Conservation (phyloP, 2,329 filamentous ascomycete species). For the Aspergillus flavus region DNA sequence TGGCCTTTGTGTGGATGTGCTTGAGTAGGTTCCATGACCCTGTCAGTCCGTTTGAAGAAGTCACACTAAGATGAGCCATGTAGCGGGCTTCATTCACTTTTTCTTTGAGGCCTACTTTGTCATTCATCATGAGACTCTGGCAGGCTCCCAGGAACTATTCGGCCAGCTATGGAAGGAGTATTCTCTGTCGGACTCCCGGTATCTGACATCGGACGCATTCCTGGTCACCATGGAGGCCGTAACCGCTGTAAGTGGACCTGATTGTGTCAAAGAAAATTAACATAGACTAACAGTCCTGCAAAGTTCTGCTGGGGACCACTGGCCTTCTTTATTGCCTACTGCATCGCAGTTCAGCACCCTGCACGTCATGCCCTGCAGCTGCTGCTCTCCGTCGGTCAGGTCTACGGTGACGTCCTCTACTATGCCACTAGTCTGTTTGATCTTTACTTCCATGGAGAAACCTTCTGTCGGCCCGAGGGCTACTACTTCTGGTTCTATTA, state of each 20-base stretch:
- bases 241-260: conserved; percentile 61
- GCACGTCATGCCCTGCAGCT: conserved; percentile 55
- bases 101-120: conserved; percentile 79
- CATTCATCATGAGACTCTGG: conserved; percentile 61
- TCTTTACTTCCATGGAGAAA: conserved; percentile 48
- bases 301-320: conserved; percentile 57
- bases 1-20: conserved; percentile 68
- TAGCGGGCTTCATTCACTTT: conserved; percentile 56
- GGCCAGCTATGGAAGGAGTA: conserved; percentile 92
- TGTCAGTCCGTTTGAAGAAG: not conserved
- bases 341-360: conserved; percentile 53
- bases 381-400: conserved; percentile 57
- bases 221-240: conserved; percentile 82
- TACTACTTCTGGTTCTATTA: conserved; percentile 62
- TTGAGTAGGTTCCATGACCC: conserved; percentile 54
- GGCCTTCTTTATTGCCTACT: conserved; percentile 53
- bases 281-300: conserved; percentile 3
- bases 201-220: conserved; percentile 75
- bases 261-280: too few species aligned
- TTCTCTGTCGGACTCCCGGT: conserved; percentile 78
- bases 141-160: conserved; percentile 67
- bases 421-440: conserved; percentile 59
- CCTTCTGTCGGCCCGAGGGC: conserved; percentile 56
- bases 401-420: conserved; percentile 60
- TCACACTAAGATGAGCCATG: not conserved